A percentile compares a stretch with the other conserved stretches of the same genome.
phyloP scores from a whole-genome alignment of 345 rosid genomes.

The Eucalyptus shirleyi region DNA sequence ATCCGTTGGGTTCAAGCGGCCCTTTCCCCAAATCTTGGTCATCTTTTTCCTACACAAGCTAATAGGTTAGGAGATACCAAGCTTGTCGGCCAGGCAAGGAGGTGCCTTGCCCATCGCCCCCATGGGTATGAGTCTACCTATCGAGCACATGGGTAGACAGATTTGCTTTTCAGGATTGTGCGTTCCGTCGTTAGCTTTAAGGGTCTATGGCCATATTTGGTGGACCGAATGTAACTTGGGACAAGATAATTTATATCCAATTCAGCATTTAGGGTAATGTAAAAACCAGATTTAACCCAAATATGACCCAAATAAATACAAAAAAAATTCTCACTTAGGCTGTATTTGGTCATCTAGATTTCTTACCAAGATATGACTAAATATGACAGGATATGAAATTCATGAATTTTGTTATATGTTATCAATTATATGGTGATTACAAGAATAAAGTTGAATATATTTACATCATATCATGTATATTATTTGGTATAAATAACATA shows the following conservation, averaged over 20 bases:
- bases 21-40: neutral
- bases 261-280: neutral
- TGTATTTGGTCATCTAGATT: too few species aligned
- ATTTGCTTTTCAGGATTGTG: neutral
- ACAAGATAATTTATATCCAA: neutral
- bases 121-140: neutral
- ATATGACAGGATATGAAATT: too few species aligned
- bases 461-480: too few species aligned
- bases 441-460: accelerated
- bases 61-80: neutral
- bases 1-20: neutral
- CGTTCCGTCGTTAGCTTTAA: neutral
- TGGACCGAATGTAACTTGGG: neutral
- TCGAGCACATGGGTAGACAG: neutral
- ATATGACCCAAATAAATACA: neutral
- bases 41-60: neutral
- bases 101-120: neutral
- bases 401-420: too few species aligned
- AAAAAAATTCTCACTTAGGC: neutral
- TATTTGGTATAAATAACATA: too few species aligned
- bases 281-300: neutral
- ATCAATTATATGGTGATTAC: accelerated
- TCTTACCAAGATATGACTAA: too few species aligned
- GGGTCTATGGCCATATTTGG: neutral
- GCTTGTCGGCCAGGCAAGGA: neutral